phyloP scores from a whole-genome alignment of 2,329 filamentous ascomycete genomes.

The Ophiobolus disseminans region DNA sequence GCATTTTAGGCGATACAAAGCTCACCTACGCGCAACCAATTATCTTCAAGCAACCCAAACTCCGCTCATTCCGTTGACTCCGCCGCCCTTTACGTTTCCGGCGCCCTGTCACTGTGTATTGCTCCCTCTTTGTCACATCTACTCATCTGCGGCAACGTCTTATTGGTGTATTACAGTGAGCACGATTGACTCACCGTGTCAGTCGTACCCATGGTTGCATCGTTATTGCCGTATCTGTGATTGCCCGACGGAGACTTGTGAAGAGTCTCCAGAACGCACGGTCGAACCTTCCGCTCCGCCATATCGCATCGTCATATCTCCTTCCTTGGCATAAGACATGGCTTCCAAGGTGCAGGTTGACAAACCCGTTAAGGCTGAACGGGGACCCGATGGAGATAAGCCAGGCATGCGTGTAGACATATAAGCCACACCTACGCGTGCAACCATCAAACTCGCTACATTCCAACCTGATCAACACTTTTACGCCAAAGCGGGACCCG shows the following conservation, averaged over 20 bases:
- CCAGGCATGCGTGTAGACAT: not conserved
- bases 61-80: not conserved
- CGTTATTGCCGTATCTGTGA: not conserved
- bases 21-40: no score
- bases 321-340: conserved; percentile 4
- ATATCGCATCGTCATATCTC: not conserved
- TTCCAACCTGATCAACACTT: not conserved
- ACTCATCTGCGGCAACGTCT: not conserved
- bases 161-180: not conserved
- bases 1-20: not conserved
- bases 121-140: not conserved
- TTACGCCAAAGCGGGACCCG: not conserved
- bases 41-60: not conserved
- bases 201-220: no score
- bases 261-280: not conserved
- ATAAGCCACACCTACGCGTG: not conserved
- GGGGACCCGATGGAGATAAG: not conserved
- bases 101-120: not conserved
- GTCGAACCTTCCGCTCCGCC: not conserved
- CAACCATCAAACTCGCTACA: not conserved
- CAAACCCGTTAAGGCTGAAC: not conserved
- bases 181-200: not conserved
- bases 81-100: not conserved
- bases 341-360: not conserved
- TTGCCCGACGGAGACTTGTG: not conserved